phyloP scores from a whole-genome alignment of 345 rosid species.

The Populus tremula region DNA sequence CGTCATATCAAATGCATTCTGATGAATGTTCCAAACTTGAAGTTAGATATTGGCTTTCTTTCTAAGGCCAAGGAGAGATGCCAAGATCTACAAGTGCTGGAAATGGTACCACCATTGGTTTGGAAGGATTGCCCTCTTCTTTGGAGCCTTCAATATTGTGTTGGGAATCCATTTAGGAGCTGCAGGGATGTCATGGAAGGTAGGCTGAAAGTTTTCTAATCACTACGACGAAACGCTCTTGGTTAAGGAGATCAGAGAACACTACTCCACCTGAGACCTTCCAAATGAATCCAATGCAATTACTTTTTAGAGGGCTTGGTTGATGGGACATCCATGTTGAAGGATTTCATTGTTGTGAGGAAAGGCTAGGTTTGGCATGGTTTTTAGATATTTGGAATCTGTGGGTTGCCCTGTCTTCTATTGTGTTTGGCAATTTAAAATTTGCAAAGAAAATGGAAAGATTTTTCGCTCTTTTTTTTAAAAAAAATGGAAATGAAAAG shows the following conservation, averaged over 20 bases:
- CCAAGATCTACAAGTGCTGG: conserved; percentile 71
- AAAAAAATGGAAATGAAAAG: background rate
- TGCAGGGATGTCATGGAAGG: conserved; percentile 63
- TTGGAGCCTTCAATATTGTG: conserved; percentile 68
- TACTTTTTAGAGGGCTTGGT: background rate
- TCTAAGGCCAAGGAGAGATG: conserved; percentile 65
- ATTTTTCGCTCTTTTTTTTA: background rate
- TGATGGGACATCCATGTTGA: background rate
- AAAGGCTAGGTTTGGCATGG: background rate
- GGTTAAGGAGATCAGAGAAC: conserved; percentile 41
- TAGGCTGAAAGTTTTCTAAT: conserved; percentile 60
- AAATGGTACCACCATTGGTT: conserved; percentile 87
- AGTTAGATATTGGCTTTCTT: conserved; percentile 74
- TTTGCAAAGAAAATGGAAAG: background rate
- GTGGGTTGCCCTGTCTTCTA: background rate
- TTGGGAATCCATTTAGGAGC: conserved; percentile 62
- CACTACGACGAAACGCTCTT: conserved; percentile 40
- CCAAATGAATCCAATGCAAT: conserved; percentile 61
- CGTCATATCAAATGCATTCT: background rate
- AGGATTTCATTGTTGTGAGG: background rate
- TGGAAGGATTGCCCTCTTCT: conserved; percentile 74
- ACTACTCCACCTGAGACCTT: conserved; percentile 41
- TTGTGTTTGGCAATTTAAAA: background rate
- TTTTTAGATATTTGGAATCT: background rate
- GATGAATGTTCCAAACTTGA: background rate